Evolutionary conservation across 345 rosid genomes (phyloP).

Genomic region (Angophora floribunda): DNA sequence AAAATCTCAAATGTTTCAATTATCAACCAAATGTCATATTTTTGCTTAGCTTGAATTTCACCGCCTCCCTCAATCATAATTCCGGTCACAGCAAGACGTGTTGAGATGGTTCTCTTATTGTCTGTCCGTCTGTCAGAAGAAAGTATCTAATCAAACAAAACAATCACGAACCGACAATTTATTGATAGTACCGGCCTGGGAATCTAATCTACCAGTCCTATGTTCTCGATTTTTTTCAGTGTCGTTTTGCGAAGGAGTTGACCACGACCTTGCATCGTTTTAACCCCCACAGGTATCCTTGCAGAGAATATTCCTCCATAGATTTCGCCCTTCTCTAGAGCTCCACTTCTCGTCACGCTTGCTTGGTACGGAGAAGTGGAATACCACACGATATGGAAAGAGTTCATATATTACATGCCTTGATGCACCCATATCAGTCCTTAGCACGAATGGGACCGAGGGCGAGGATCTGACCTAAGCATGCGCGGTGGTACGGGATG

Average conservation of each 20-base stretch:
- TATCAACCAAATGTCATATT: neutral
- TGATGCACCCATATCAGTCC: neutral
- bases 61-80: neutral
- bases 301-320: neutral
- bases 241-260: neutral
- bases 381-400: neutral
- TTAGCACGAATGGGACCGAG: fast-evolving
- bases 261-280: neutral
- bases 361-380: neutral
- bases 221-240: neutral
- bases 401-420: neutral
- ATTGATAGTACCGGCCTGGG: neutral
- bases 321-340: neutral
- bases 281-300: neutral
- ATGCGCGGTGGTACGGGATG: fast-evolving
- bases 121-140: neutral
- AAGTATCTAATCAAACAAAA: neutral
- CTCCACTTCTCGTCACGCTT: neutral
- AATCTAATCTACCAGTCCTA: neutral
- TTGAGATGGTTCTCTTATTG: neutral
- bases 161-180: neutral
- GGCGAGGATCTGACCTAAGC: neutral
- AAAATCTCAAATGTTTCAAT: neutral
- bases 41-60: neutral
- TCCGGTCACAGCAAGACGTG: neutral